Base-by-base conservation (phyloP, 1,284 basidiomycete genomes). In the Cryptococcus sp. region DNA sequence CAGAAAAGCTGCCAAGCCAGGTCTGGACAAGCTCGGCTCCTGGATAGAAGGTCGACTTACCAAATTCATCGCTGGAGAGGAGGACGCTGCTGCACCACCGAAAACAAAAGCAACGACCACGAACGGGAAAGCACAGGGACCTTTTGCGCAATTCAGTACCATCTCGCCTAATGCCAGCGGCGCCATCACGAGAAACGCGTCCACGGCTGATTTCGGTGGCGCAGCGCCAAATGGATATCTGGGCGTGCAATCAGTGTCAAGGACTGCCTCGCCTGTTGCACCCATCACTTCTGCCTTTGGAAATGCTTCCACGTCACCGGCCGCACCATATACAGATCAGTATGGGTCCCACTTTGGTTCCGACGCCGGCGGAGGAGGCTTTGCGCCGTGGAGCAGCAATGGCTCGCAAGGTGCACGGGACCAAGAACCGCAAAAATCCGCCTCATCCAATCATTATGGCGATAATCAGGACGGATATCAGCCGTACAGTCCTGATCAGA, bases 21-120 rank as follows among this genome's bases (percentile, higher is more conserved):
- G 91, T 58, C 82, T 98, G 52, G 93, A 97, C 70, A 89, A 88
- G 46, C 86, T 99, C 48, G 91, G 95, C 53, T 89, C 88, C 53
- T 97, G 93, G 86, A 83, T 99, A 25, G 95, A 95, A 77, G 89
- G 90, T n/a, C 85, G 89, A 15, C 86, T 99, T 66, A 93, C 93
- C 29, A 96, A 96, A 75, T 89, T 99, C 67, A 95, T 99, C 61
- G 92, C 94, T 15, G 96, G 93, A 2, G 93, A 95, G 57, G 84
- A 84, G 80, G 61, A 79, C 72, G 58, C 64, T 22, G 59, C 69
- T 22, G 67, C 74, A 49, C 51, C 64, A 17, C 44, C 58, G 15
- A 67, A 57, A 37, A 40, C 39, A 15, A 46, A 52, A 23, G 53
- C 59, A 2, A 46, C 56, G 13, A 43, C 54, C n/a, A 47, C 61